Evolutionary conservation across 805 yeast species (phyloP), one percentile per base, ranked within the genome.

Genomic region (Brettanomyces nanus): DNA sequence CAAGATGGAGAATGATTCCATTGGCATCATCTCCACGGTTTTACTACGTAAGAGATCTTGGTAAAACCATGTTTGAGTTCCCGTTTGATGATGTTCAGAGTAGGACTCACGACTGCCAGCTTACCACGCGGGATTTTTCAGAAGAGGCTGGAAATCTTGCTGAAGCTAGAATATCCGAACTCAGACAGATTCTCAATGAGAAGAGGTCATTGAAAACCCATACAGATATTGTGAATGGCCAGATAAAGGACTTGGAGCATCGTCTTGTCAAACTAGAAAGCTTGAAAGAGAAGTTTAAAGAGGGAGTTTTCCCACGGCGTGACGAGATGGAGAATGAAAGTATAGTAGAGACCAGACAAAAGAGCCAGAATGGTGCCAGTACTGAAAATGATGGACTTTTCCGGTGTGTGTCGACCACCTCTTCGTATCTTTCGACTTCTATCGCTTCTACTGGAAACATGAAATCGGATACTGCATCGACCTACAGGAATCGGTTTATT

Each of bases 101-200:
- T 42, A 50, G 62, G 0, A 77, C 85, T 5, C 95, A 89, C 51
- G 58, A 64, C 10, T 90, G 96, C 56, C 54, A 69, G 17, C 58
- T 79, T 41, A 80, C 76, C 2, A 53, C 58, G 4, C 68, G 68
- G 36, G 70, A 70, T 33, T 80, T 85, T 1, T 79, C 76, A 40
- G 59, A 59, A 6, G 71, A 79, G 1, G 83, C 80, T 43, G 61
- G 64, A 3, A 46, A 47, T 6, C 50, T 80, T 6, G 69, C 77
- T 1, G 45, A 51, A n/a, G 36, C 39, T 2, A 57, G 79, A 45
- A 54, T 61, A 5, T 27, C 38, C 0, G 71, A 66, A 38, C 44
- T 73, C 18, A 64, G 61, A 33, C 57, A 59, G 11, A 64, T 69
- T 39, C 60, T 73, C 4, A 45, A 39, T 5, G 47, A 45, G 4